These are phyloP conservation scores for Prunus campanulata DNA, from an alignment of 306 rosid species.

Conservation along the genomic window DNA sequence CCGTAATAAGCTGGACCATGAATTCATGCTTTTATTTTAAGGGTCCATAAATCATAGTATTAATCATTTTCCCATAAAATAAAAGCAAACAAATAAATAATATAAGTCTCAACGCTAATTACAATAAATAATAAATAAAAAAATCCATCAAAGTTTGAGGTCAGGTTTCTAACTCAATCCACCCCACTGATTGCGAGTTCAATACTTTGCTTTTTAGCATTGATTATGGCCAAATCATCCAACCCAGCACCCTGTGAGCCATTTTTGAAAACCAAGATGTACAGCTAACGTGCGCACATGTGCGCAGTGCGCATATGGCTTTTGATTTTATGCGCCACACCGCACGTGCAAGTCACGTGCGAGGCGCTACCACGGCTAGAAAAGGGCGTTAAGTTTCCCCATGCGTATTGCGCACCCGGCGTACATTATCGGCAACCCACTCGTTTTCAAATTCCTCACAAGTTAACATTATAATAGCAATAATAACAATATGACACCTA, in stretches of 20 bases:
- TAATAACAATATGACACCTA: constrained; percentile 27
- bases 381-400: neutral
- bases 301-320: constrained; percentile 32
- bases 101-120: neutral
- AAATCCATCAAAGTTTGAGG: constrained; percentile 14
- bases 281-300: neutral
- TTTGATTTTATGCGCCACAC: neutral
- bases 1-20: constrained; percentile 9
- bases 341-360: neutral
- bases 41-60: constrained; percentile 3
- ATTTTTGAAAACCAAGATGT: neutral
- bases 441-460: constrained; percentile 24
- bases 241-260: neutral
- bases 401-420: constrained; percentile 28
- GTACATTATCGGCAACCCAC: neutral
- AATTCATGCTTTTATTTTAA: neutral
- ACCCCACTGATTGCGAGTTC: constrained; percentile 38
- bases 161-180: constrained; percentile 26
- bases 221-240: constrained; percentile 24
- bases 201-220: constrained; percentile 38
- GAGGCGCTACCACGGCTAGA: neutral
- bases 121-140: neutral
- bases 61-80: constrained; percentile 9
- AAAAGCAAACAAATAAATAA: constrained; percentile 7
- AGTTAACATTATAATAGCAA: neutral